A percentile compares a stretch with the other conserved stretches of the same genome.
These are phyloP conservation scores for Neodidymelliopsis sp. DNA, from an alignment of 2,329 filamentous ascomycete species.

Conservation along the genomic window DNA sequence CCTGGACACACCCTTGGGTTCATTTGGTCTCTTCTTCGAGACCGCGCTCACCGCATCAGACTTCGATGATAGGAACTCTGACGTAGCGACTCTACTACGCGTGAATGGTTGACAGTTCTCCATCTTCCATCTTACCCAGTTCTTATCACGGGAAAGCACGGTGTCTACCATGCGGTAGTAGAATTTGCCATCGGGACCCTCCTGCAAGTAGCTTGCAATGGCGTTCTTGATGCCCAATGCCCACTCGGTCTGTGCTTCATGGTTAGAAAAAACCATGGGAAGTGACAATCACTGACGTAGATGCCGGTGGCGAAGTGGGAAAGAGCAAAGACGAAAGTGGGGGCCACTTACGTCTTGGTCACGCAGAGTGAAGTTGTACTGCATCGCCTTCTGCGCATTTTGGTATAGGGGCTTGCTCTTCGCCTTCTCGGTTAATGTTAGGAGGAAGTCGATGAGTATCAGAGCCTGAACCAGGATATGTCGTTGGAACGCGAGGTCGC, in stretches of 20 bases:
- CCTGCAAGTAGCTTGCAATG: constrained; percentile 84
- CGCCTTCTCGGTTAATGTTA: constrained; percentile 83
- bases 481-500: constrained; percentile 90
- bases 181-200: constrained; percentile 83
- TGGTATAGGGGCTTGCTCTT: constrained; percentile 79
- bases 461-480: constrained; percentile 95
- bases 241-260: constrained; percentile 75
- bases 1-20: constrained; percentile 51
- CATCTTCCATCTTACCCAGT: constrained; percentile 98
- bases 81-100: constrained; percentile 71
- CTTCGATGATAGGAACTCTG: constrained; percentile 74
- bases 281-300: constrained; percentile 34
- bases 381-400: constrained; percentile 83
- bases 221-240: constrained; percentile 76
- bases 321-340: constrained; percentile 22
- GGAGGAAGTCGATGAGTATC: constrained; percentile 91
- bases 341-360: constrained; percentile 78
- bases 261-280: constrained; percentile 40
- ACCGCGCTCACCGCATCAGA: constrained; percentile 70
- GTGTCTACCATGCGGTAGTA: constrained; percentile 98
- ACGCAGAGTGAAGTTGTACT: constrained; percentile 77
- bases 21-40: constrained; percentile 71
- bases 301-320: constrained; percentile 22
- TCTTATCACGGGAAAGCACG: constrained; percentile 93
- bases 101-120: constrained; percentile 91